Percentiles rank a stretch among this genome's conserved stretches.
phyloP scores from a whole-genome alignment of 371 early-diverging fungal species.

The Mucor racemosus region DNA sequence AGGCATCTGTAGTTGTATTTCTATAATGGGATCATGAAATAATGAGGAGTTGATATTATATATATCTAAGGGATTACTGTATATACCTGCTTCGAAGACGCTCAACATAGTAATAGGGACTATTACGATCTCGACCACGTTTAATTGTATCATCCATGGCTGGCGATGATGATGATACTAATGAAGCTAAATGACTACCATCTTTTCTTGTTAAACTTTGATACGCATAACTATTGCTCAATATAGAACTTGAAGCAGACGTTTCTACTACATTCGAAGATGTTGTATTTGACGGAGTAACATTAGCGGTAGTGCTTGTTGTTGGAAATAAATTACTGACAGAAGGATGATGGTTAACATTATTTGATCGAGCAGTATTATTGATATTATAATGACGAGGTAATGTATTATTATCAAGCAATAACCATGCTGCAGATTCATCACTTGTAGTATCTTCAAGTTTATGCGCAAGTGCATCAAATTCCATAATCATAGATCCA shows the following conservation, averaged over 20 bases:
- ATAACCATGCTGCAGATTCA: slow-evolving; percentile 43
- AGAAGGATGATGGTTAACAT: slow-evolving; percentile 9
- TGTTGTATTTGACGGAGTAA: not conserved
- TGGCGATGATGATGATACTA: slow-evolving; percentile 10
- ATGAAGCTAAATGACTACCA: slow-evolving; percentile 29
- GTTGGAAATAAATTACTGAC: slow-evolving; percentile 20
- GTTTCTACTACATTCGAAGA: slow-evolving; percentile 1
- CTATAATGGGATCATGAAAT: slow-evolving; percentile 15
- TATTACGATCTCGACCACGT: slow-evolving; percentile 36
- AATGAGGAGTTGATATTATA: not conserved
- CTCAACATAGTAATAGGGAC: slow-evolving; percentile 52
- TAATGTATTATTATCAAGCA: slow-evolving; percentile 41
- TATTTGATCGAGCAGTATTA: not conserved
- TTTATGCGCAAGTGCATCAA: slow-evolving; percentile 50
- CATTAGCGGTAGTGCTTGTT: not conserved
- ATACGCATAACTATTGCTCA: slow-evolving; percentile 23
- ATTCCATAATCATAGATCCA: slow-evolving; percentile 55
- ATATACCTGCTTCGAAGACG: slow-evolving; percentile 43
- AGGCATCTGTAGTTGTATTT: slow-evolving; percentile 41
- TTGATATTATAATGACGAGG: slow-evolving; percentile 12
- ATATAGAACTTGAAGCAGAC: slow-evolving; percentile 11
- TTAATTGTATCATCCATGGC: slow-evolving; percentile 22
- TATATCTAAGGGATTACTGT: not conserved
- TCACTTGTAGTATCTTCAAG: slow-evolving; percentile 22
- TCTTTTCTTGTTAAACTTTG: slow-evolving; percentile 46